Evolutionary conservation across 257 asterid genomes (phyloP), one percentile per base, ranked within the genome.

Genomic region (Nemophila menziesii): DNA sequence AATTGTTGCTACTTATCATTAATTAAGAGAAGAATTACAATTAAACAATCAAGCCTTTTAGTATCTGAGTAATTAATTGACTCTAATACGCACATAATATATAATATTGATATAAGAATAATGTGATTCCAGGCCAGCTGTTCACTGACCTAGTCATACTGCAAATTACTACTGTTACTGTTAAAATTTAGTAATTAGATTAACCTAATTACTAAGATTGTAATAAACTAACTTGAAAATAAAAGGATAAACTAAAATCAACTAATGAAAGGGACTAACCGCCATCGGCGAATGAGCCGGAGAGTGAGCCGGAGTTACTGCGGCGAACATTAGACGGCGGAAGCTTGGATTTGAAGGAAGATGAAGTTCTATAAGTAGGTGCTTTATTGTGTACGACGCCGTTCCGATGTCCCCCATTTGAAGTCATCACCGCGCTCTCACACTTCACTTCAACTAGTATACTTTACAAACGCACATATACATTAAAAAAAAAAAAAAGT

Each of bases 261-360:
- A 1, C 10, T 12, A 15, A 48, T 29, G 36, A 48, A n/a, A 12
- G 24, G 44, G 59, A 69, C 79, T 65, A 39, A 87, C 97, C 89
- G 55, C 86, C 72, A 59, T 68, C 89, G 14, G 71, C 52, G n/a
- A n/a, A n/a, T n/a, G n/a, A n/a, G 54, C 56, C 80, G 34, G 54
- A 77, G 4, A 63, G 67, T 2, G 65, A 27, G 29, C 58, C 68
- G 33, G 71, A 24, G 67, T 67, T 72, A 64, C 92, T 75, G 54
- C 97, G 93, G 68, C 97, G 97, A 39, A 57, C 66, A 65, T 62
- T 71, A 14, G 72, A 66, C 54, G 82, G 62, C 22, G 83, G 71
- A 51, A 57, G 55, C 76, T 83, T 87, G 36, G 93, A 70, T 78
- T 87, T 87, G 61, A 87, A 78, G 11, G 97, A 83, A 43, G 95